Evolutionary conservation across 495 filamentous ascomycete genomes (phyloP).

Genomic region (Tuber microsphaerosporum): DNA sequence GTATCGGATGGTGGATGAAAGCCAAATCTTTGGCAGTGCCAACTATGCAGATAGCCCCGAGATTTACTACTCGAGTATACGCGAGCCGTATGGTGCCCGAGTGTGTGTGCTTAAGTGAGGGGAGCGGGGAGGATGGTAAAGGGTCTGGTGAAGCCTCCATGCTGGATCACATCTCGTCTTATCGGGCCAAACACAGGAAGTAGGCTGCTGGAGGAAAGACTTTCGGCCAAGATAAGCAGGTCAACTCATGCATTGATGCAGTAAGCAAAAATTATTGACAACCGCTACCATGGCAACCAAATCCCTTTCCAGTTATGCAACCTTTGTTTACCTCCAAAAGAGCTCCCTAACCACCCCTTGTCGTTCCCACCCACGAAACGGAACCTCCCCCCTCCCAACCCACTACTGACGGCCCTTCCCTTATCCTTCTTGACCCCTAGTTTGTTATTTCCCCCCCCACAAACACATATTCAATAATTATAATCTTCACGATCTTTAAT

Average conservation of each 20-base stretch:
- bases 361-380: neutral
- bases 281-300: conserved; percentile 1
- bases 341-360: neutral
- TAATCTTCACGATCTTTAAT: conserved; percentile 14
- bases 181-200: neutral
- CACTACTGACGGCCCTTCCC: conserved; percentile 8
- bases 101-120: neutral
- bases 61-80: no score
- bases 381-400: conserved; percentile 6
- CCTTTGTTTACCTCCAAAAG: neutral
- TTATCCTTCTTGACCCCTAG: neutral
- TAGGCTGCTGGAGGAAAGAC: neutral
- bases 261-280: neutral
- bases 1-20: neutral
- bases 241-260: neutral
- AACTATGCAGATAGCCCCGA: neutral
- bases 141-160: neutral
- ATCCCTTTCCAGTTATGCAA: neutral
- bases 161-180: neutral
- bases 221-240: neutral
- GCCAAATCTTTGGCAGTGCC: neutral
- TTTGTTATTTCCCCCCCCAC: neutral
- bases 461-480: conserved; percentile 8
- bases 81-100: neutral
- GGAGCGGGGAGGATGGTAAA: neutral